A percentile compares a stretch with the other conserved stretches of the same genome.
Conservation (phyloP, 2,329 filamentous ascomycete genomes). For the Macrophomina phaseolina region DNA sequence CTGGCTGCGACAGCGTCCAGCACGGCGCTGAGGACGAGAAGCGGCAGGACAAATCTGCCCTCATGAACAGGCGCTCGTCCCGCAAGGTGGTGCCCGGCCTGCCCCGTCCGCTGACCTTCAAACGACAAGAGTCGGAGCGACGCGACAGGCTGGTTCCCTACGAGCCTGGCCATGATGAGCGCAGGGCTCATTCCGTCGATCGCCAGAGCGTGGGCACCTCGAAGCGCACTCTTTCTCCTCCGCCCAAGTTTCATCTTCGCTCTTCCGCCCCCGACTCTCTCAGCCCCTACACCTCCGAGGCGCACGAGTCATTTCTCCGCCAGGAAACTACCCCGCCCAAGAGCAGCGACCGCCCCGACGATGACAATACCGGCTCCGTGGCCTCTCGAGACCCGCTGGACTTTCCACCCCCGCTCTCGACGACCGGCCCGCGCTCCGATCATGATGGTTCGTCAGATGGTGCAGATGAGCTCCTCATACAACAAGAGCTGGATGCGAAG, state of each 20-base stretch:
- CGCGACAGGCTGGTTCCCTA: conserved; percentile 71
- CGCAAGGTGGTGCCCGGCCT: conserved; percentile 77
- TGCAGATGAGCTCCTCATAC: conserved; percentile 66
- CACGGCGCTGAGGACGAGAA: conserved; percentile 41
- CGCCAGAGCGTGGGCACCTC: conserved; percentile 43
- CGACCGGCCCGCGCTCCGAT: conserved; percentile 38
- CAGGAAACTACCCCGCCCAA: not conserved
- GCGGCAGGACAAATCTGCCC: conserved; percentile 37
- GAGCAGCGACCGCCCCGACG: conserved; percentile 36
- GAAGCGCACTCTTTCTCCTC: conserved; percentile 52
- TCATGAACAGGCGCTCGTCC: conserved; percentile 32
- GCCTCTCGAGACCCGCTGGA: conserved; percentile 30
- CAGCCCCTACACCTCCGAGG: conserved; percentile 35
- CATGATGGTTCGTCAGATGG: conserved; percentile 42
- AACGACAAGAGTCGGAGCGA: conserved; percentile 80
- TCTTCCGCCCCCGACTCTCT: conserved; percentile 48
- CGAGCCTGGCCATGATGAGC: conserved; percentile 67
- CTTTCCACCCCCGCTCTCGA: conserved; percentile 33
- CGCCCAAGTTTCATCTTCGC: conserved; percentile 43
- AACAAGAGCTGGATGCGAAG: conserved; percentile 80
- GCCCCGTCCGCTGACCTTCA: conserved; percentile 78
- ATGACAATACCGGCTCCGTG: conserved; percentile 36
- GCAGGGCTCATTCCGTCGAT: conserved; percentile 72
- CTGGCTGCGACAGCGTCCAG: conserved; percentile 25
- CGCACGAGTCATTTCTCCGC: conserved; percentile 23